Evolutionary conservation across 2,329 filamentous ascomycete genomes (phyloP).

Genomic region (Colletotrichum kahawae): DNA sequence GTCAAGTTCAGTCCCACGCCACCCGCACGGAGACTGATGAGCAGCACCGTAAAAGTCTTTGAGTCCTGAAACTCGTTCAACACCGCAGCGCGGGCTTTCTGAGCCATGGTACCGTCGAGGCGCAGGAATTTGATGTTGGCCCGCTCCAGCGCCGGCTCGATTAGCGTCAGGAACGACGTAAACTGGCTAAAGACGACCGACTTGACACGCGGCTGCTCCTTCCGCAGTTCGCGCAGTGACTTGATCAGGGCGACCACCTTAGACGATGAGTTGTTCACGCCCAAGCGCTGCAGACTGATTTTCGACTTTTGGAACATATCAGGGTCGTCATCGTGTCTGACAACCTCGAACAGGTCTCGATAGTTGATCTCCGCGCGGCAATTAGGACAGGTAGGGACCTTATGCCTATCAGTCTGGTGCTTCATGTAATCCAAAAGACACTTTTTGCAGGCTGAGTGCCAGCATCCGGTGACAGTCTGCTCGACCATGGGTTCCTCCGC

Average conservation of each 20-base stretch:
- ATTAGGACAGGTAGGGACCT: constrained; percentile 84
- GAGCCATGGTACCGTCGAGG: constrained; percentile 88
- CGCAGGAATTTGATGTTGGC: constrained; percentile 82
- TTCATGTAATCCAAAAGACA: constrained; percentile 91
- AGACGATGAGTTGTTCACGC: constrained; percentile 75
- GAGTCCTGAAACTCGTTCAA: constrained; percentile 72
- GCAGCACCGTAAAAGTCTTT: constrained; percentile 71
- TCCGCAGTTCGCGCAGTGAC: constrained; percentile 73
- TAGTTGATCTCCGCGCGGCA: constrained; percentile 84
- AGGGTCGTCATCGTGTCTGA: constrained; percentile 73
- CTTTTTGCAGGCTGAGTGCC: constrained; percentile 95
- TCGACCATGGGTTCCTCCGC: constrained; percentile 95
- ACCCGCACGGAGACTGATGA: constrained; percentile 86
- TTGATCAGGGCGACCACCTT: constrained; percentile 84
- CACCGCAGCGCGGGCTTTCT: constrained; percentile 82
- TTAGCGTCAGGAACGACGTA: constrained; percentile 92
- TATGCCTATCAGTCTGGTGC: constrained; percentile 79
- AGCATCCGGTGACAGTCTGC: constrained; percentile 93
- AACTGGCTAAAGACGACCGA: constrained; percentile 97
- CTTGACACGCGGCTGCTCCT: constrained; percentile 73
- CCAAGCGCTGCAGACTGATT: constrained; percentile 66
- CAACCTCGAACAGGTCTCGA: constrained; percentile 89
- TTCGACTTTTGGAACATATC: constrained; percentile 51
- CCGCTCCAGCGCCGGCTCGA: constrained; percentile 77
- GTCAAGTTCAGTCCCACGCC: constrained; percentile 95